Percentiles rank a stretch among this genome's conserved stretches.
Evolutionary conservation across 768 basidiomycete species (phyloP).

Genomic region (Calocybe indica): DNA sequence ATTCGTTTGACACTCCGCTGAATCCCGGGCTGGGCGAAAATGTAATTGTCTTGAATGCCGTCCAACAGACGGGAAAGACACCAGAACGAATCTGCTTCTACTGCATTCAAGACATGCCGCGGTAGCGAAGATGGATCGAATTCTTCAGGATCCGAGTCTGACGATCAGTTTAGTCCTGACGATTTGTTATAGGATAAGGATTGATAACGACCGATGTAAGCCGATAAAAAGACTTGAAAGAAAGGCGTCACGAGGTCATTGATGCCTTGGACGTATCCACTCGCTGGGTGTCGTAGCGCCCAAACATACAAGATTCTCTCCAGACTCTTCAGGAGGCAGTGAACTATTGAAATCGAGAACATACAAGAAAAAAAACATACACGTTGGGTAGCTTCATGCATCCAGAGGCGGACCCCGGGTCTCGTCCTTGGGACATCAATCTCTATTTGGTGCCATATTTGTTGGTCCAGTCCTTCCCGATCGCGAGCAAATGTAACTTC

Average conservation of each 20-base stretch:
- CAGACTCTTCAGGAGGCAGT: constrained; percentile 54
- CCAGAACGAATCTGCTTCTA: constrained; percentile 99
- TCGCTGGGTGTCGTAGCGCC: constrained; percentile 98
- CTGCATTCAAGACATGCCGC: constrained; percentile 62
- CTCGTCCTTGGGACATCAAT: constrained; percentile 96
- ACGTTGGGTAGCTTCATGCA: constrained; percentile 83
- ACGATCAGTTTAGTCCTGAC: not conserved
- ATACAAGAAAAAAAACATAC: constrained; percentile 36
- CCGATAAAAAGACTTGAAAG: constrained; percentile 93
- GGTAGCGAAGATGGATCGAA: constrained; percentile 81
- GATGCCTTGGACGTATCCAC: constrained; percentile 98
- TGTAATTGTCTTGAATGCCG: constrained; percentile 98
- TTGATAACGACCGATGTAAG: constrained; percentile 73
- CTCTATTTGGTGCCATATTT: constrained; percentile 99
- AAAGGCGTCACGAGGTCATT: constrained; percentile 98
- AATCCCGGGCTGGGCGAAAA: constrained; percentile 93
- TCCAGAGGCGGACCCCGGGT: constrained; percentile 89
- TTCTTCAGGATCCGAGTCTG: constrained; percentile 87
- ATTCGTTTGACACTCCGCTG: constrained; percentile 90
- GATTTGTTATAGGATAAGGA: not conserved
- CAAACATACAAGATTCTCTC: constrained; percentile 97
- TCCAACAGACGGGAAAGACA: constrained; percentile 92
- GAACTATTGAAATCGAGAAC: constrained; percentile 5
- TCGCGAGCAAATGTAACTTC: constrained; percentile 86
- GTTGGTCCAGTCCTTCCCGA: constrained; percentile 82